Percentiles rank a stretch among this genome's conserved stretches.
These are phyloP conservation scores for Hydnum rufescens DNA, from an alignment of 768 basidiomycete genomes.

Conservation along the genomic window DNA sequence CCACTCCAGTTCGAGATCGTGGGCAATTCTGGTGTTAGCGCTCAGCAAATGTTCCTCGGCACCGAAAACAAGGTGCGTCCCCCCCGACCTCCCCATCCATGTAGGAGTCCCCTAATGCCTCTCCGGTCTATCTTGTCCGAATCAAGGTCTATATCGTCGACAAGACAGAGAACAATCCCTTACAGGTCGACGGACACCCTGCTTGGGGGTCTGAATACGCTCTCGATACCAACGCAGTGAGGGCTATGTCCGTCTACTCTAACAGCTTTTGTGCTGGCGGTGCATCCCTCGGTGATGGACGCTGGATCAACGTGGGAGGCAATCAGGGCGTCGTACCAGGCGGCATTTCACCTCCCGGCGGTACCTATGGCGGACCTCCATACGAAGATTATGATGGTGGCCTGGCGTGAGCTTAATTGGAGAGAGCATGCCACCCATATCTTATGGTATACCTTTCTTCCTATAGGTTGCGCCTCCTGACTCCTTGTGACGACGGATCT, in stretches of 20 bases:
- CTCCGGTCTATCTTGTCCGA: neutral
- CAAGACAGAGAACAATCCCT: constrained; percentile 74
- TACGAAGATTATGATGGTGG: constrained; percentile 34
- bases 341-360: neutral
- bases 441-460: neutral
- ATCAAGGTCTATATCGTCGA: constrained; percentile 30
- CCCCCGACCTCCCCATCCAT: neutral
- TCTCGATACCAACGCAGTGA: constrained; percentile 36
- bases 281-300: constrained; percentile 55
- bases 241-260: constrained; percentile 44
- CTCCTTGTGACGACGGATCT: constrained; percentile 8
- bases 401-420: constrained; percentile 55
- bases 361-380: neutral
- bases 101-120: too few relatives aligned
- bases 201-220: constrained; percentile 68
- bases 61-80: constrained; percentile 8
- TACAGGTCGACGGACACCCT: constrained; percentile 51
- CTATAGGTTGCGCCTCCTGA: constrained; percentile 3
- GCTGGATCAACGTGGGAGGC: constrained; percentile 59
- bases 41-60: constrained; percentile 12
- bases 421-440: constrained; percentile 58
- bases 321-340: constrained; percentile 40
- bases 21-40: constrained; percentile 9
- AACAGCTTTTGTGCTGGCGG: constrained; percentile 83
- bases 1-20: constrained; percentile 8